Evolutionary conservation across 176 grass and related monocot species (phyloP).

Genomic region (Tuctoria greenei): DNA sequence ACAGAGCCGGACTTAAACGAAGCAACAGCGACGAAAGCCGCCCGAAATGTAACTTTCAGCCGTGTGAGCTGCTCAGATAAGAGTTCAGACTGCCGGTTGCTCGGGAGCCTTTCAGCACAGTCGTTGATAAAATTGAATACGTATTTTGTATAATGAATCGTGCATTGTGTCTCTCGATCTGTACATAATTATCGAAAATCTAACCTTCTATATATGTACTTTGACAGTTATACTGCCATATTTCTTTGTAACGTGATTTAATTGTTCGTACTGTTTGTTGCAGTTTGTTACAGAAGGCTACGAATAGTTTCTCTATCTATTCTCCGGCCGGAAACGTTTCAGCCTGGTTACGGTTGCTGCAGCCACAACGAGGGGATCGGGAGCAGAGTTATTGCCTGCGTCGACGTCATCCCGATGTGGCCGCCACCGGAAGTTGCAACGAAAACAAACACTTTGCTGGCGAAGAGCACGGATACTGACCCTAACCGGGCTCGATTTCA

Average conservation of each 20-base stretch:
- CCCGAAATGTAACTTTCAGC: slow-evolving; percentile 38
- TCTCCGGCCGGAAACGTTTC: slow-evolving; percentile 14
- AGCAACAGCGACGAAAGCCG: background rate
- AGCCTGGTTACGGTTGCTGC: slow-evolving; percentile 28
- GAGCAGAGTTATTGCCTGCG: background rate
- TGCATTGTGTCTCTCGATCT: too few relatives aligned
- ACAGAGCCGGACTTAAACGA: background rate
- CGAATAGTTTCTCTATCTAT: slow-evolving; percentile 17
- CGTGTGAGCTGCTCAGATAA: background rate
- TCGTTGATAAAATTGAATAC: background rate
- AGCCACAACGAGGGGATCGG: slow-evolving; percentile 31
- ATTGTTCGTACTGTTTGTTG: slow-evolving; percentile 29
- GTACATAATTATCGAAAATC: too few relatives aligned
- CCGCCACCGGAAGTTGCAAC: background rate
- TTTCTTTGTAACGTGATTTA: too few relatives aligned
- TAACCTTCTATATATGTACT: too few relatives aligned
- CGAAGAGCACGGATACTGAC: background rate
- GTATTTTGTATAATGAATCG: too few relatives aligned
- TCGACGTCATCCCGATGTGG: slow-evolving; percentile 10
- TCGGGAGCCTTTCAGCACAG: background rate
- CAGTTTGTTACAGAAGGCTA: background rate
- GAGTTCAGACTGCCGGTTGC: slow-evolving; percentile 9
- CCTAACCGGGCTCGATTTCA: background rate
- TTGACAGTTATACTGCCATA: too few relatives aligned
- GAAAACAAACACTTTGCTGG: slow-evolving; percentile 12